Percentiles rank a stretch among this genome's conserved stretches.
Evolutionary conservation across 441 rosid species (phyloP).

Genomic region (Euphorbia celastroides): DNA sequence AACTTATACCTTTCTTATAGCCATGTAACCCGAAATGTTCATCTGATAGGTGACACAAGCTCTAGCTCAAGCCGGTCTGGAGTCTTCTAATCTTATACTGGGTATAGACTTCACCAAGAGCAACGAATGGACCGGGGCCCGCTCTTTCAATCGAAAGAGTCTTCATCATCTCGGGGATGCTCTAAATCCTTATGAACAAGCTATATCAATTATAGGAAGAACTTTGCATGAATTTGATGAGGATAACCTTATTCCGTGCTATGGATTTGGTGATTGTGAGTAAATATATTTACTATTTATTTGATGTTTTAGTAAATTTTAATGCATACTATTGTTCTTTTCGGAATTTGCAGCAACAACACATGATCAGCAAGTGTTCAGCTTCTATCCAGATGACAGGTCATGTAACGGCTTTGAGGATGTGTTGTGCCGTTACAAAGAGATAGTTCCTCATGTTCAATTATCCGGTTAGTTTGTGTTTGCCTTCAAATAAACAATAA

Average conservation of each 20-base stretch:
- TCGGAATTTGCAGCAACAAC: constrained; percentile 48
- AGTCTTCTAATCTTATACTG: constrained; percentile 86
- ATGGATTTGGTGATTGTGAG: constrained; percentile 88
- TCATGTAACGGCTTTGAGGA: constrained; percentile 72
- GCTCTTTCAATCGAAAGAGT: constrained; percentile 59
- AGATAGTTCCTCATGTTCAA: constrained; percentile 59
- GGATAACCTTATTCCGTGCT: constrained; percentile 76
- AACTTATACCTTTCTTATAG: no score
- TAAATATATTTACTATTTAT: constrained; percentile 80
- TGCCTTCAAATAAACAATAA: neutral
- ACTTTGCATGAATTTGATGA: constrained; percentile 72
- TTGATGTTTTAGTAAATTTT: constrained; percentile 56
- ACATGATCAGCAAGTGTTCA: constrained; percentile 74
- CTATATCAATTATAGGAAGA: constrained; percentile 74
- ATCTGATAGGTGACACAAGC: no score
- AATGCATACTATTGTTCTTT: neutral
- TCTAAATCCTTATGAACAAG: constrained; percentile 78
- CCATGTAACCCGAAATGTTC: no score
- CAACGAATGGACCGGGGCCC: constrained; percentile 89
- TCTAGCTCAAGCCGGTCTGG: constrained; percentile 74
- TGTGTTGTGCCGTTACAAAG: constrained; percentile 50
- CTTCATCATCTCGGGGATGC: constrained; percentile 55
- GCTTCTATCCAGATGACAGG: constrained; percentile 51
- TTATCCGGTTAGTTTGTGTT: constrained; percentile 58
- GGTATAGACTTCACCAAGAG: constrained; percentile 95